A percentile compares a stretch with the other conserved stretches of the same genome.
phyloP scores from a whole-genome alignment of 768 basidiomycete genomes.

The Lyophyllum semitale region DNA sequence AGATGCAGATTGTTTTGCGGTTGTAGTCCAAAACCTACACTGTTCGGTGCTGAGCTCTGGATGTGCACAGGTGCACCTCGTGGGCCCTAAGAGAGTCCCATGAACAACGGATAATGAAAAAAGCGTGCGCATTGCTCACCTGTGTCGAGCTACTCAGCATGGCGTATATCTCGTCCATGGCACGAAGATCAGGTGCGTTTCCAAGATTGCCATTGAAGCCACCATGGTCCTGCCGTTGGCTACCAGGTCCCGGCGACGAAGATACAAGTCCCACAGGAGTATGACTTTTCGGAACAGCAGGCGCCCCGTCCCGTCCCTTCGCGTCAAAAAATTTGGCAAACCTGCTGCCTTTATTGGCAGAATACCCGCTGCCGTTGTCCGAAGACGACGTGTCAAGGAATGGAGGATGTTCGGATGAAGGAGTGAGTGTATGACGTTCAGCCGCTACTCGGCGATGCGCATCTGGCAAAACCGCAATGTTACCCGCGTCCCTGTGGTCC shows the following conservation, averaged over 20 bases:
- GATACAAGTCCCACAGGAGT: conserved; percentile 40
- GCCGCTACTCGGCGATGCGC: conserved; percentile 13
- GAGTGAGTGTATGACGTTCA: conserved; percentile 21
- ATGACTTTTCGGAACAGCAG: conserved; percentile 37
- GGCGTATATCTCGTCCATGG: conserved; percentile 80
- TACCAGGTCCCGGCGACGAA: conserved; percentile 42
- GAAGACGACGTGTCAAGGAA: conserved; percentile 12
- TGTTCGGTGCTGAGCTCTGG: conserved; percentile 25
- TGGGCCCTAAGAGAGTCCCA: conserved; percentile 26
- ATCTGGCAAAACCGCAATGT: conserved; percentile 6
- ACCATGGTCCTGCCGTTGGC: conserved; percentile 48
- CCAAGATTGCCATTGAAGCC: conserved; percentile 32
- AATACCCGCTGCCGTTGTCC: conserved; percentile 44
- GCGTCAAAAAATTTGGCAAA: conserved; percentile 88
- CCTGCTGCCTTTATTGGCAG: conserved; percentile 72
- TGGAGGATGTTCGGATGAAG: conserved; percentile 12
- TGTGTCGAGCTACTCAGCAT: conserved; percentile 80
- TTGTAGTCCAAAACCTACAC: conserved; percentile 34
- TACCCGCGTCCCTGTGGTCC: conserved; percentile 21
- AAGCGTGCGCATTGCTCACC: conserved; percentile 39
- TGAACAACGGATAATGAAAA: background rate
- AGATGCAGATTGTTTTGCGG: conserved; percentile 38
- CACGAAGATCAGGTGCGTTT: conserved; percentile 49
- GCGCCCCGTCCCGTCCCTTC: conserved; percentile 52
- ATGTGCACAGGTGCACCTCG: conserved; percentile 25